These are phyloP conservation scores for Fragaria iinumae DNA, from an alignment of 306 rosid species.

Conservation along the genomic window DNA sequence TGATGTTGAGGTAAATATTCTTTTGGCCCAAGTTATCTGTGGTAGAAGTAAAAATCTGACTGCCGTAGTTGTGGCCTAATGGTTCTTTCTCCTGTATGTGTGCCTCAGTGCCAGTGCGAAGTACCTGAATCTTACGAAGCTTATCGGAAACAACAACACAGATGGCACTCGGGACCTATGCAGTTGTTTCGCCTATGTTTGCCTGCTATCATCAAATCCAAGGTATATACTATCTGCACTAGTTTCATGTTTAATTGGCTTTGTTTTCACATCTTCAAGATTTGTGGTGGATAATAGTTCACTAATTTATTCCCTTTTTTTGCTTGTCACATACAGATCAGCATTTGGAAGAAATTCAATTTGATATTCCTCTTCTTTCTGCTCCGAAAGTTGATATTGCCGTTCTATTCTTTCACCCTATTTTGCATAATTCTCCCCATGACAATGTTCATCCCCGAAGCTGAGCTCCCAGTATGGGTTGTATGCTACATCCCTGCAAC, in stretches of 20 bases:
- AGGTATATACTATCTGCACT: conserved; percentile 40
- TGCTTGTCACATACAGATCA: conserved; percentile 68
- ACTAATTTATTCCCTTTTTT: not conserved
- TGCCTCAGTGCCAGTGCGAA: conserved; percentile 84
- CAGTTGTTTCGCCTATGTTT: conserved; percentile 89
- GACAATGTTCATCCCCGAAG: conserved; percentile 95
- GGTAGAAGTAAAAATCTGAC: not conserved
- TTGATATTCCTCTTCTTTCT: conserved; percentile 88
- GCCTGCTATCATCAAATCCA: conserved; percentile 57
- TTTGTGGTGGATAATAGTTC: not conserved
- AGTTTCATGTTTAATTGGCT: not conserved
- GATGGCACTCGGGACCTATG: conserved; percentile 99
- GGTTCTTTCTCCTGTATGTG: not conserved
- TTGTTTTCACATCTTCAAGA: not conserved
- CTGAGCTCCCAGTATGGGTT: conserved; percentile 79
- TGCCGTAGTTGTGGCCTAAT: conserved; percentile 21
- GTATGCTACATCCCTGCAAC: conserved; percentile 86
- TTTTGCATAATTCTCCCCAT: conserved; percentile 91
- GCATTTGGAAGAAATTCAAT: conserved; percentile 86
- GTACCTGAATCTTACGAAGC: conserved; percentile 94
- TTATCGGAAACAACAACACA: conserved; percentile 85
- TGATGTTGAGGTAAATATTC: conserved; percentile 70
- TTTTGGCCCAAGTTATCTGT: conserved; percentile 5
- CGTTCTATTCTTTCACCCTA: conserved; percentile 85
- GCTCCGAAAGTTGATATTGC: conserved; percentile 77